phyloP scores from a whole-genome alignment of 2,329 filamentous ascomycete genomes.

The Lasiodiplodia citricola region DNA sequence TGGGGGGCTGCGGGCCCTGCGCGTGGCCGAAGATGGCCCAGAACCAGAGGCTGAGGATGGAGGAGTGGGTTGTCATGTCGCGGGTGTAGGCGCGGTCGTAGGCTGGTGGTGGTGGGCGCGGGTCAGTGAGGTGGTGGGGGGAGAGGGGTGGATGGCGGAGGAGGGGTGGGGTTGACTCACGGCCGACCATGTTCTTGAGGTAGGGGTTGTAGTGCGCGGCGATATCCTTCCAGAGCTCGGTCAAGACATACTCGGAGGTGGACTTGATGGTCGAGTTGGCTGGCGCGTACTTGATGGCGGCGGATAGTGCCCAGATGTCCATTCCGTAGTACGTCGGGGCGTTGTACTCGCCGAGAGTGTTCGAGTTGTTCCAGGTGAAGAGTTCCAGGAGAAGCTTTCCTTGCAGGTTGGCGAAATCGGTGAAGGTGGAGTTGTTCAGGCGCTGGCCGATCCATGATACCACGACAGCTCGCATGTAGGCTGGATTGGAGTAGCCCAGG shows the following conservation, averaged over 20 bases:
- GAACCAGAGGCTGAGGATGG: constrained; percentile 50
- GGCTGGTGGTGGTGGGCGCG: constrained; percentile 2
- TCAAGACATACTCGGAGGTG: constrained; percentile 38
- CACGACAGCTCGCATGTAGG: constrained; percentile 47
- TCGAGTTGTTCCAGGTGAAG: constrained; percentile 37
- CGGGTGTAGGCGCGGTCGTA: constrained; percentile 48
- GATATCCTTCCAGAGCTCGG: constrained; percentile 44
- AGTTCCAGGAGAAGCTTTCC: constrained; percentile 35
- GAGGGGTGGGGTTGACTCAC: not conserved
- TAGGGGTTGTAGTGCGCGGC: constrained; percentile 46
- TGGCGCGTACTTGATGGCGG: constrained; percentile 46
- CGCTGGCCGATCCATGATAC: constrained; percentile 51
- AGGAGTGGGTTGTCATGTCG: constrained; percentile 48
- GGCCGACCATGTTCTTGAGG: constrained; percentile 43
- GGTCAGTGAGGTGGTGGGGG: not conserved
- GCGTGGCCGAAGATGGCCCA: constrained; percentile 52
- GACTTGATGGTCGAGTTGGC: constrained; percentile 38
- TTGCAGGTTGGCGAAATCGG: constrained; percentile 45
- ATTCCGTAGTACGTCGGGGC: constrained; percentile 51
- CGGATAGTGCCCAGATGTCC: constrained; percentile 48
- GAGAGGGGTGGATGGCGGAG: too few species aligned
- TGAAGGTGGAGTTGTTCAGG: constrained; percentile 44
- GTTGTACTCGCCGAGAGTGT: constrained; percentile 49
- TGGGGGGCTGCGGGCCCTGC: constrained; percentile 45
- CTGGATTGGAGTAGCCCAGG: constrained; percentile 50